Percentiles rank a stretch among this genome's conserved stretches.
phyloP scores from a whole-genome alignment of 805 yeast species.

The Zygosaccharomyces bisporus region DNA sequence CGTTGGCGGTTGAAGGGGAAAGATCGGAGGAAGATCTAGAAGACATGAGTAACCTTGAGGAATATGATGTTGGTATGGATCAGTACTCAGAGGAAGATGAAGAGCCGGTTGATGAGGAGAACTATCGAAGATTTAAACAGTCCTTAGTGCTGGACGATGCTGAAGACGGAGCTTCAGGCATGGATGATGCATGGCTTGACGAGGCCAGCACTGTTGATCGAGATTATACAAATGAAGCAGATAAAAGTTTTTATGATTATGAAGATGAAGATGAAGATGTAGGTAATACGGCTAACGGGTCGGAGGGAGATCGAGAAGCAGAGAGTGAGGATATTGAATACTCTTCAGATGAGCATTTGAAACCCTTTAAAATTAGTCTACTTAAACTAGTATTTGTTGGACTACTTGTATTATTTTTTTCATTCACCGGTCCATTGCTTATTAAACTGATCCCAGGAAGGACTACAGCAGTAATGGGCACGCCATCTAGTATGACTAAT shows the following conservation, averaged over 20 bases:
- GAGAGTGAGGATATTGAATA: constrained; percentile 5
- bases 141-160: constrained; percentile 19
- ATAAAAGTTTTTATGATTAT: constrained; percentile 22
- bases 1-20: constrained; percentile 10
- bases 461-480: constrained; percentile 2
- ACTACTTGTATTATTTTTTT: background rate
- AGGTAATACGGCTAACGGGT: constrained; percentile 7
- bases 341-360: constrained; percentile 7
- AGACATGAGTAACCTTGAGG: constrained; percentile 8
- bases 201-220: constrained; percentile 20
- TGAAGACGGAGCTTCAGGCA: constrained; percentile 14
- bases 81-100: constrained; percentile 15
- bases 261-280: constrained; percentile 15
- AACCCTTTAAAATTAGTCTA: background rate
- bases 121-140: constrained; percentile 16
- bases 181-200: constrained; percentile 18
- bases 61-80: constrained; percentile 17
- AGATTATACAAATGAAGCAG: constrained; percentile 25
- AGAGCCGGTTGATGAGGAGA: constrained; percentile 12
- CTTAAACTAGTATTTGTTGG: background rate
- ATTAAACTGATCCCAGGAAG: constrained; percentile 5
- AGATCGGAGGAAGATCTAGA: constrained; percentile 3
- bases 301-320: constrained; percentile 4
- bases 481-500: constrained; percentile 10
- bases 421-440: constrained; percentile 9